phyloP scores from a whole-genome alignment of 331 rosid genomes.

The Dryas integrifolia region DNA sequence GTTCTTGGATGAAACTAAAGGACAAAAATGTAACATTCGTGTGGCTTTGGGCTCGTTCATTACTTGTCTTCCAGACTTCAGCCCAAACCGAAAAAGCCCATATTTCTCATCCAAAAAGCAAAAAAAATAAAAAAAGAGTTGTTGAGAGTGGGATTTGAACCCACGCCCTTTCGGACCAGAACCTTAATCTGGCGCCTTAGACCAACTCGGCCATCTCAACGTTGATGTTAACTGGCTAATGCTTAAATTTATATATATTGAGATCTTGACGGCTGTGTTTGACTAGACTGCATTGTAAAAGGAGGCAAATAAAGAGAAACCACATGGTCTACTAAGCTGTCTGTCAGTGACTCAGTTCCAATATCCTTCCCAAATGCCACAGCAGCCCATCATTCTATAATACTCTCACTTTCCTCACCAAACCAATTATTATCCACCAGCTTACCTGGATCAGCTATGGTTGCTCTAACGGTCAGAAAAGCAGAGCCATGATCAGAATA shows the following conservation, averaged over 20 bases:
- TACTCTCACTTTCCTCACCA: neutral
- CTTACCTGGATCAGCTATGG: neutral
- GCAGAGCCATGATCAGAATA: slow-evolving; percentile 2
- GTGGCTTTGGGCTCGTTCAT: too few species aligned
- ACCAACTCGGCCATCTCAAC: slow-evolving; percentile 93
- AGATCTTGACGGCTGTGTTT: too few species aligned
- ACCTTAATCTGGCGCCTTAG: slow-evolving; percentile 99
- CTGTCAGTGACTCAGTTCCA: neutral
- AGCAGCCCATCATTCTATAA: slow-evolving; percentile 11
- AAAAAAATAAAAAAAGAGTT: neutral
- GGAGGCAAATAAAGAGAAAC: neutral
- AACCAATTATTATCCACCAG: neutral
- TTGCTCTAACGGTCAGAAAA: neutral
- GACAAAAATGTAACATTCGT: too few species aligned
- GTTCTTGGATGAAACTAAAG: too few species aligned
- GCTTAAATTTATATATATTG: neutral
- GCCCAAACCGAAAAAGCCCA: neutral
- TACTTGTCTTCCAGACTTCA: too few species aligned
- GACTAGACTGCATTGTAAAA: neutral
- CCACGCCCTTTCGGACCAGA: slow-evolving; percentile 90
- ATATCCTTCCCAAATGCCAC: slow-evolving; percentile 8
- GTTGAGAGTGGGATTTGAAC: slow-evolving; percentile 49
- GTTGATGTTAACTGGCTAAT: rapidly evolving
- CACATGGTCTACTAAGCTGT: slow-evolving; percentile 2
- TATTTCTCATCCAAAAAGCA: too few species aligned